Percentiles rank a stretch among this genome's conserved stretches.
These are phyloP conservation scores for Emydomyces testavorans DNA, from an alignment of 2,329 filamentous ascomycete species.

Conservation along the genomic window DNA sequence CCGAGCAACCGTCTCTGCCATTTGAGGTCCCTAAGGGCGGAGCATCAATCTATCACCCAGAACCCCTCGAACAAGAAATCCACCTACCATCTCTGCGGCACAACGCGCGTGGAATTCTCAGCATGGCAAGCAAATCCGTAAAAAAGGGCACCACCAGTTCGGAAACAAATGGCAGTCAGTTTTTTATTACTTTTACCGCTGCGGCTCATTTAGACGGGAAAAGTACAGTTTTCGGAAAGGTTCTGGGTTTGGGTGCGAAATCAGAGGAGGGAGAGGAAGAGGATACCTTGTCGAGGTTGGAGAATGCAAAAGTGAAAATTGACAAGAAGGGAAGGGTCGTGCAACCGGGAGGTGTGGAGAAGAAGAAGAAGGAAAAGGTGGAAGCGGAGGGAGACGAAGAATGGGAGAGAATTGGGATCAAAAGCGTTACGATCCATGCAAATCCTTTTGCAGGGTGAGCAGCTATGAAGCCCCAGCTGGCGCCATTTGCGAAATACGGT, in stretches of 20 bases:
- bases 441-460: constrained; percentile 51
- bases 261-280: constrained; percentile 35
- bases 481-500: too few species aligned
- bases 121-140: constrained; percentile 46
- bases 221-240: constrained; percentile 54
- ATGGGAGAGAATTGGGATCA: constrained; percentile 44
- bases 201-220: constrained; percentile 54
- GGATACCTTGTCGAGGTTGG: constrained; percentile 39
- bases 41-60: constrained; percentile 43
- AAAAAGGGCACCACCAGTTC: constrained; percentile 35
- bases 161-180: constrained; percentile 45
- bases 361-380: constrained; percentile 25
- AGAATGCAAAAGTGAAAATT: constrained; percentile 48
- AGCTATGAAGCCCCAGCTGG: too few species aligned
- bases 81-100: constrained; percentile 45
- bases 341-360: constrained; percentile 23
- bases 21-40: constrained; percentile 44
- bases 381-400: constrained; percentile 22
- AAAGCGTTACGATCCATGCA: constrained; percentile 50
- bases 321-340: constrained; percentile 52
- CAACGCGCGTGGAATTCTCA: constrained; percentile 46
- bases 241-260: constrained; percentile 40
- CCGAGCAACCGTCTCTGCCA: constrained; percentile 25
- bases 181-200: constrained; percentile 52
- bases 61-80: constrained; percentile 52